Evolutionary conservation across 169 alveolate species (phyloP), one percentile per base, ranked within the genome.

Genomic region (Plasmodium ovale): DNA sequence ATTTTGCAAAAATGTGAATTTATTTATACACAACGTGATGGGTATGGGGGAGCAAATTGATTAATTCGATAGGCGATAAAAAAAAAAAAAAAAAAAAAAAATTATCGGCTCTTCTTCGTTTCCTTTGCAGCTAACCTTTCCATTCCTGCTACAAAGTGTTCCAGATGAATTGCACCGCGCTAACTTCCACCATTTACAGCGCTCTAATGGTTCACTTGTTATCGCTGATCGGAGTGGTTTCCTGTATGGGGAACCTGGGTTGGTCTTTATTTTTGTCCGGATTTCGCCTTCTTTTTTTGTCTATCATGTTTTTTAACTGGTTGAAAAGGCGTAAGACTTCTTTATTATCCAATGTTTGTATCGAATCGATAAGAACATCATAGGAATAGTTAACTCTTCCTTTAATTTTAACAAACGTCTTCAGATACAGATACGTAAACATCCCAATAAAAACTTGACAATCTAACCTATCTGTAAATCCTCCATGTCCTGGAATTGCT

Each of bases 401-500:
- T 60, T 74, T 74, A 4, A 39, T 62, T 7, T 74, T 74, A 60
- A 60, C 88, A 74, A 74, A 74, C 21, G 96, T 92, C 72, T 93
- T 93, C 87, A 94, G 67, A 91, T 95, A 95, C 47, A 95, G 54
- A 77, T 88, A 97, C 14, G 98, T 95, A 85, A 97, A 97, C 88
- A 96, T 65, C 27, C 97, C 97, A 95, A 96, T 97, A 59, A 97
- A 62, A 51, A 97, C 87, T 92, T 98, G 99, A 70, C 99, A 99
- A 95, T 99, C 99, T 94, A 98, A 97, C 68, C 99, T 95, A 87
- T 99, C 99, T 21, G 99, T 98, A 31, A 98, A 91, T 9, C 99
- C 99, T 0, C 99, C 99, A 93, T 99, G 99, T 10, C 99, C 99
- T 33, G 99, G 99, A 37, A 99, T 99, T 21, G 98, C 79, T 49